Percentiles rank a stretch among this genome's conserved stretches.
phyloP scores from a whole-genome alignment of 495 filamentous ascomycete species.

The Penicilliopsis zonata region DNA sequence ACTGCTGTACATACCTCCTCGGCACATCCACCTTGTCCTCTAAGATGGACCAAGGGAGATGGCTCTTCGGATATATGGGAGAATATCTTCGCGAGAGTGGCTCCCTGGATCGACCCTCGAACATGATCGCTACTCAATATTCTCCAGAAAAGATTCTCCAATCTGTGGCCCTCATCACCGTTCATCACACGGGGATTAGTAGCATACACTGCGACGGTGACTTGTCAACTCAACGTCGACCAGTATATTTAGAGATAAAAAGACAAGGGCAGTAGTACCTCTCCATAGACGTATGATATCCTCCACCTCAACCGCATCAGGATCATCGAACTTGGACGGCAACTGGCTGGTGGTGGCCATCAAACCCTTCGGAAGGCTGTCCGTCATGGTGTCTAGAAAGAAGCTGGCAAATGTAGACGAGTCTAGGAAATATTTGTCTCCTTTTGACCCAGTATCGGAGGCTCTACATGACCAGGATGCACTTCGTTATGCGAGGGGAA shows the following conservation, averaged over 20 bases:
- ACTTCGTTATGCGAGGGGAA: no score
- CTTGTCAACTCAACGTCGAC: constrained; percentile 1
- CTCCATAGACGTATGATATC: constrained; percentile 32
- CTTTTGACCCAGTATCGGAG: no score
- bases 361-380: constrained; percentile 42
- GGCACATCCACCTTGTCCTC: no score
- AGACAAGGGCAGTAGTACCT: constrained; percentile 22
- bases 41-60: no score
- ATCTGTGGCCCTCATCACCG: constrained; percentile 26
- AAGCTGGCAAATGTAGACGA: neutral
- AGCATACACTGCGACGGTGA: constrained; percentile 23
- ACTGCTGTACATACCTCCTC: no score
- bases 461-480: no score
- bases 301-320: constrained; percentile 20
- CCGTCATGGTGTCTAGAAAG: constrained; percentile 23
- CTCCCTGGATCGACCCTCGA: constrained; percentile 13
- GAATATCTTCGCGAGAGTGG: constrained; percentile 28
- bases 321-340: constrained; percentile 14
- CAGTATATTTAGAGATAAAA: no score
- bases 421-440: neutral
- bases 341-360: constrained; percentile 24
- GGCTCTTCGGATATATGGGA: constrained; percentile 23
- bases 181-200: constrained; percentile 24
- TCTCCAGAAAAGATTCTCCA: constrained; percentile 45
- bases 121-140: constrained; percentile 31